Evolutionary conservation across 331 rosid species (phyloP), one percentile per base, ranked within the genome.

Genomic region (Stylosanthes scabra): DNA sequence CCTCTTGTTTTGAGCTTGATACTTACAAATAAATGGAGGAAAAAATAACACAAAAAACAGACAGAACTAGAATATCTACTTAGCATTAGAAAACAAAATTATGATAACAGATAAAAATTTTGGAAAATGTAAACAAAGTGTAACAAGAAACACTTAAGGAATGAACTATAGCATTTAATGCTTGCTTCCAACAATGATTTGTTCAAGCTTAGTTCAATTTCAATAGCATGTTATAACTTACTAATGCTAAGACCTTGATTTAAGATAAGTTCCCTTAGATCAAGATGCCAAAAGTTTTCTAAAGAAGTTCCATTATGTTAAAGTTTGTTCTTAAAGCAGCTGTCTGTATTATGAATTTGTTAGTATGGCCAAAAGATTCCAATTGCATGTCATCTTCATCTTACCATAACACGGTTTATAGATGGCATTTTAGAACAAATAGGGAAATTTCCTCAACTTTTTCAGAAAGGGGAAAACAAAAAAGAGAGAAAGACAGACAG

Each of bases 301-400:
- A 40, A 55, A 77, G 55, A 78, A 31, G 37, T 70, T 74, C 64
- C 79, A 66, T 44, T 28, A 37, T 31, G 82, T 11, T 11, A 79
- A 71, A 72, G 49, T 51, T 29, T 29, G 59, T 45, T 61, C 78
- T 78, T 62, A 59, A 77, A 72, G 73, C 78, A 39, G 66, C 59
- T 60, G 59, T 60, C 72, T 62, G 63, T 42, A 68, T 46, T 52
- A 77, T 60, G 54, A 72, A 67, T 16, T 66, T 67, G 54, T 61
- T 54, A 51, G 65, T 61, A 68, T 46, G 51, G 61, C 50, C 51
- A 68, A 74, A 71, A 75, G 74, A 68, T 83, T 55, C 74, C 78
- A 63, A 70, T 55, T 28, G 59, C 77, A 55, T 40, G 64, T 15
- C 76, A 59, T 81, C 14, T 9, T 70, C 75, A 42, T 60, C 63